phyloP scores from a whole-genome alignment of 1,139 yeast genomes.

The Protomyces gravidus region DNA sequence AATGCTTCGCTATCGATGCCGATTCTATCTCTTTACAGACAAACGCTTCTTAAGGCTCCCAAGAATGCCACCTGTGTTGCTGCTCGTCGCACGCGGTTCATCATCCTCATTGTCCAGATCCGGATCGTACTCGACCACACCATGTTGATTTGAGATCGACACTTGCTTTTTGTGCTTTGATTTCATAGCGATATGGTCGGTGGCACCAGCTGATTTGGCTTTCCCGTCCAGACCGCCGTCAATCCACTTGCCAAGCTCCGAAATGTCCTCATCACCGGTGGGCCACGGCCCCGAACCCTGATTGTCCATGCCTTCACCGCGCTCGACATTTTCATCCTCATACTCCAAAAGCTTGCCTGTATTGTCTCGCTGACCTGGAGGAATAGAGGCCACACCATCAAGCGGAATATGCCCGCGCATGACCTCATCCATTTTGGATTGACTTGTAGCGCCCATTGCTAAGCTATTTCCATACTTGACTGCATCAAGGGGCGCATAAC shows the following conservation, averaged over 20 bases:
- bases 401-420: slow-evolving; percentile 30
- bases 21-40: slow-evolving; percentile 19
- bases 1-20: background rate
- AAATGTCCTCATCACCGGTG: background rate
- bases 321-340: slow-evolving; percentile 24
- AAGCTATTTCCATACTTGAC: slow-evolving; percentile 27
- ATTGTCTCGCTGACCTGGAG: slow-evolving; percentile 27
- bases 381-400: slow-evolving; percentile 31
- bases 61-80: slow-evolving; percentile 2
- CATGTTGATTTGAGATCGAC: background rate
- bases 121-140: slow-evolving; percentile 15
- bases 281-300: slow-evolving; percentile 2
- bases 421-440: slow-evolving; percentile 29
- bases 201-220: background rate
- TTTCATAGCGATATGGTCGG: slow-evolving; percentile 3
- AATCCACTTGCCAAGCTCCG: slow-evolving; percentile 12
- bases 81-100: background rate
- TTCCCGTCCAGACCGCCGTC: slow-evolving; percentile 1
- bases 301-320: slow-evolving; percentile 3
- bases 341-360: slow-evolving; percentile 13
- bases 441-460: slow-evolving; percentile 32
- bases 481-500: slow-evolving; percentile 33
- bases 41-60: slow-evolving; percentile 19
- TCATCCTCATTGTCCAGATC: slow-evolving; percentile 11
- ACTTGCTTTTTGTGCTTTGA: slow-evolving; percentile 8